Evolutionary conservation across 2,329 filamentous ascomycete genomes (phyloP).

Genomic region (Epichloe brachyelytri): DNA sequence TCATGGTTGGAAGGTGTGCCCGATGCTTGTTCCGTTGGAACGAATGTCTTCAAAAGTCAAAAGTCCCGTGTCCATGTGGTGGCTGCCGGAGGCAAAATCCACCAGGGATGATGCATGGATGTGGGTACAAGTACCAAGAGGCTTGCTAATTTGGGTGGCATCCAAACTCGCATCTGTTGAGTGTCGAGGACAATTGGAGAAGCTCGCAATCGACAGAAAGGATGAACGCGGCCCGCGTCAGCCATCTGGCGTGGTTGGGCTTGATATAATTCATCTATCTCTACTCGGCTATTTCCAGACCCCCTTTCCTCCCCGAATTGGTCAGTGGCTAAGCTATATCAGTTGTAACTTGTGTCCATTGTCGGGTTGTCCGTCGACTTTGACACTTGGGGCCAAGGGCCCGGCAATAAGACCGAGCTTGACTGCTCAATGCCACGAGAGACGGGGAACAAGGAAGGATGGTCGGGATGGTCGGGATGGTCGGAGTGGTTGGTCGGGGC

Average conservation of each 20-base stretch:
- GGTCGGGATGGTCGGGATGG: neutral
- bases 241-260: no score
- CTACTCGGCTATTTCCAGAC: no score
- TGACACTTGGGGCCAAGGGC: no score
- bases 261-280: no score
- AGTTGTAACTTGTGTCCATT: no score
- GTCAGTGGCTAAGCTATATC: no score
- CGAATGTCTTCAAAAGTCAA: neutral
- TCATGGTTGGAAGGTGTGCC: neutral
- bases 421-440: neutral
- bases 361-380: no score
- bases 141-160: neutral
- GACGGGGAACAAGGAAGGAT: neutral
- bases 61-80: neutral
- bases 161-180: neutral
- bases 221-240: no score
- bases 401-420: no score
- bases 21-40: neutral
- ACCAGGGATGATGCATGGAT: neutral
- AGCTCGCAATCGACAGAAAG: neutral
- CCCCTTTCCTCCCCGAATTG: no score
- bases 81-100: neutral
- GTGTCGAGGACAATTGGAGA: neutral
- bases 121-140: neutral
- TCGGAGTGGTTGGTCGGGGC: slow-evolving; percentile 6